Evolutionary conservation across 2,329 filamentous ascomycete species (phyloP), one percentile per base, ranked within the genome.

Genomic region (Penicillium sp.): DNA sequence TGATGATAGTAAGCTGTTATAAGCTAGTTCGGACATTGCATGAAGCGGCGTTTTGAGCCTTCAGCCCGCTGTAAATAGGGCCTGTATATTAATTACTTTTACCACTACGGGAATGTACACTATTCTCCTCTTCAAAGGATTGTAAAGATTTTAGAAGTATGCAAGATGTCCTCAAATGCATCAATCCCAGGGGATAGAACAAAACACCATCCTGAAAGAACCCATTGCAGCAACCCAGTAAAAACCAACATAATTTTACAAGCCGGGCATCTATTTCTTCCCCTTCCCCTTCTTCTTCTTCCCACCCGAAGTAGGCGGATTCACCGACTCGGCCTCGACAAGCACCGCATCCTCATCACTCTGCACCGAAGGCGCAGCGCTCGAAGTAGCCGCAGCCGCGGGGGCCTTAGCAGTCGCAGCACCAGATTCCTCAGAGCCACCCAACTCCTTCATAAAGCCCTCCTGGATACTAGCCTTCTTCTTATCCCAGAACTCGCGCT

Each of bases 401-500:
- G 55, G 38, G 14, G 59, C 54, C 46, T 64, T 67, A 5, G 51
- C 45, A 3, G 55, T 46, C n/a, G 52, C 36, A n/a, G 64, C 51
- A 28, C 42, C 36, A 35, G 54, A 50, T 16, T 49, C 46, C 44
- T 67, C 64, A 16, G 42, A 44, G 50, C 54, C 63, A 48, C 73
- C 87, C 43, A 96, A 78, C 76, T 96, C 91, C 73, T 88, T 90
- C 82, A 95, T 87, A 64, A 94, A 91, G 13, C 86, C 87, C 47
- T 82, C 79, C 70, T 88, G 81, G 60, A 95, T 91, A 56, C 80
- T 81, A 41, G 83, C 81, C 63, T 85, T 83, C 68, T 88, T 88
- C 78, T 89, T 89, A 69, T 90, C 89, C 94, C 94, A 99, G 90
- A 91, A 96, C 66, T 87, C 81, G 75, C 88, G 89, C 75, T 97